Evolutionary conservation across 164 flowering plant species (phyloP).

Genomic region (Nelumbo lutea): DNA sequence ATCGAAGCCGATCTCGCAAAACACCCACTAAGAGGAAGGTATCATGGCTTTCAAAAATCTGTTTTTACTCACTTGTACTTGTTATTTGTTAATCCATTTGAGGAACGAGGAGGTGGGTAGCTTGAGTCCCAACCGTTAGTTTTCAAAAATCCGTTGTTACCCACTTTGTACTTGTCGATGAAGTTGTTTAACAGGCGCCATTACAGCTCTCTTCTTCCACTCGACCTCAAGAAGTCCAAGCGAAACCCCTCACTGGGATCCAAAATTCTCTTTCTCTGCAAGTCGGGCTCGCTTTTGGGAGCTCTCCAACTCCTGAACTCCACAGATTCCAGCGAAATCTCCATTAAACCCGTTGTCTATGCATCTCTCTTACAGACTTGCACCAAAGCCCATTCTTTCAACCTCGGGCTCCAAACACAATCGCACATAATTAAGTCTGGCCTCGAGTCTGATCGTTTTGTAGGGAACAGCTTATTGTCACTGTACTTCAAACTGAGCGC

Average conservation of each 20-base stretch:
- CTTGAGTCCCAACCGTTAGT: too few relatives aligned
- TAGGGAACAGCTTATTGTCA: slow-evolving; percentile 57
- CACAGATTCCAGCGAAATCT: slow-evolving; percentile 4
- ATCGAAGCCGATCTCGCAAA: too few relatives aligned
- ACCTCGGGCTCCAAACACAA: slow-evolving; percentile 52
- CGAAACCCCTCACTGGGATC: slow-evolving; percentile 10
- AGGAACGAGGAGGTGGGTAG: too few relatives aligned
- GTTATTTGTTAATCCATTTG: too few relatives aligned
- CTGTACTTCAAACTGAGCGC: slow-evolving; percentile 47
- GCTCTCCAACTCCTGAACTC: slow-evolving; percentile 43
- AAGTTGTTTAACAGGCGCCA: slow-evolving; percentile 25
- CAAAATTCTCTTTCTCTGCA: slow-evolving; percentile 41
- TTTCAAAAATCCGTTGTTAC: slow-evolving; percentile 9
- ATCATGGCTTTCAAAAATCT: too few relatives aligned
- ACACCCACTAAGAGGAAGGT: too few relatives aligned
- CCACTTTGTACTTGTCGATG: slow-evolving; percentile 11
- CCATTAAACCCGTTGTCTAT: slow-evolving; percentile 35
- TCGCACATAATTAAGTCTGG: slow-evolving; percentile 55
- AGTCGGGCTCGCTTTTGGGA: slow-evolving; percentile 26
- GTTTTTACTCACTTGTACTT: too few relatives aligned
- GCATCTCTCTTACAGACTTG: slow-evolving; percentile 59
- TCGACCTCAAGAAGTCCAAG: neutral
- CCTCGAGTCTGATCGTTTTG: slow-evolving; percentile 47
- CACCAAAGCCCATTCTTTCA: slow-evolving; percentile 32
- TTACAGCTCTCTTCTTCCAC: slow-evolving; percentile 18